phyloP scores from a whole-genome alignment of 371 early-diverging fungal genomes.

The Zychaea mexicana region DNA sequence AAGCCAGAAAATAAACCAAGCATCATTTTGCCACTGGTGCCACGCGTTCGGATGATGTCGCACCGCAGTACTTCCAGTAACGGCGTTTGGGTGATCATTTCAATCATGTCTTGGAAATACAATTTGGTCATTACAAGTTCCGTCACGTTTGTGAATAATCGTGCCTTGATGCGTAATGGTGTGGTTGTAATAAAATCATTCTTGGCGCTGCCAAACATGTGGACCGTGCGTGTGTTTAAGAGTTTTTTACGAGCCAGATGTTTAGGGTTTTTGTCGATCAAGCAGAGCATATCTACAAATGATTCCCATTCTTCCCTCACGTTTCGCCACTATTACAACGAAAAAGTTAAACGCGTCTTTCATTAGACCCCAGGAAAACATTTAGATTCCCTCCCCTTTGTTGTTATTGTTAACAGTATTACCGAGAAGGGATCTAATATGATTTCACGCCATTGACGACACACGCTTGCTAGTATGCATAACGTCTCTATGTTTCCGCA shows the following conservation, averaged over 20 bases:
- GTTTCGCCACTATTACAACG: conserved; percentile 13
- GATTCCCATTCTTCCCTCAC: conserved; percentile 4
- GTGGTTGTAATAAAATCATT: too few relatives aligned
- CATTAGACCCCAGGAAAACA: too few relatives aligned
- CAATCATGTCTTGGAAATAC: conserved; percentile 8
- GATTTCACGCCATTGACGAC: conserved; percentile 15
- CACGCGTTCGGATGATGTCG: not conserved
- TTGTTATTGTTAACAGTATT: too few relatives aligned
- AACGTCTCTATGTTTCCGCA: conserved; percentile 7
- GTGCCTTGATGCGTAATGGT: too few relatives aligned
- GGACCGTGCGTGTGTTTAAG: not conserved
- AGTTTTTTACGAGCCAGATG: not conserved
- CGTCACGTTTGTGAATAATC: not conserved
- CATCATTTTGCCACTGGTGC: not conserved
- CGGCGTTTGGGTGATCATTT: not conserved
- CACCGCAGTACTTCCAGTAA: not conserved
- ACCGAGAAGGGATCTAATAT: conserved; percentile 4
- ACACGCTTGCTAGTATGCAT: conserved; percentile 4
- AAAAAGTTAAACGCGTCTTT: not conserved
- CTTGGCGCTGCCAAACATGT: not conserved
- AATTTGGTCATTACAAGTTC: not conserved
- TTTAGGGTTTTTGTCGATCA: not conserved
- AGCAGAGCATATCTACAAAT: conserved; percentile 2
- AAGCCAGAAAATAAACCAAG: conserved; percentile 2
- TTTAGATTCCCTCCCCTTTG: not conserved